Evolutionary conservation across 805 yeast species (phyloP).

Genomic region (Zygoascus bituminiphila): DNA sequence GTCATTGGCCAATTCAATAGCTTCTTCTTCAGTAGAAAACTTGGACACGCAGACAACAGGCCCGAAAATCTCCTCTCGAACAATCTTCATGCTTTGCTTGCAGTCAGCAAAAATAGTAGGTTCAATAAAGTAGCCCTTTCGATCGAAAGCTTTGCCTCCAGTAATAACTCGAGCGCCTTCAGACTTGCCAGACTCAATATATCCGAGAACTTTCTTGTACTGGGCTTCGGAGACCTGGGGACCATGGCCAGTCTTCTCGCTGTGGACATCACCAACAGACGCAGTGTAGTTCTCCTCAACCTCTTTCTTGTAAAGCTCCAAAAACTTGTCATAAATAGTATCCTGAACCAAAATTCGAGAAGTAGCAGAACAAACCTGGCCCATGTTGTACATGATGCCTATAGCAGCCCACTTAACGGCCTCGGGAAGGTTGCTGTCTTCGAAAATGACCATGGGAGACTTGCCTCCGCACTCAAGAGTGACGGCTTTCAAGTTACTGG

Average conservation of each 20-base stretch:
- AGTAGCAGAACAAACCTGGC: constrained; percentile 94
- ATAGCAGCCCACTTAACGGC: constrained; percentile 66
- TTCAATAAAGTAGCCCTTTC: constrained; percentile 56
- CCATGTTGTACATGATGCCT: constrained; percentile 87
- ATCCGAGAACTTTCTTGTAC: constrained; percentile 62
- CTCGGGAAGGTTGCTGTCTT: constrained; percentile 60
- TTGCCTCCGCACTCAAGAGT: constrained; percentile 95
- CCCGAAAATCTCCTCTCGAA: constrained; percentile 79
- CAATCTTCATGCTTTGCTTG: constrained; percentile 53
- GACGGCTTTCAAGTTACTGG: constrained; percentile 67
- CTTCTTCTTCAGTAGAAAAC: constrained; percentile 63
- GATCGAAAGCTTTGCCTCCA: constrained; percentile 56
- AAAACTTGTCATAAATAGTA: constrained; percentile 65
- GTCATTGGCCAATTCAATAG: constrained; percentile 57
- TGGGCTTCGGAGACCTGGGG: constrained; percentile 81
- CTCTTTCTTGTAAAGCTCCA: constrained; percentile 42
- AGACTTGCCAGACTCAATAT: constrained; percentile 63
- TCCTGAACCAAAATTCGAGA: constrained; percentile 88
- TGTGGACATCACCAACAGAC: constrained; percentile 77
- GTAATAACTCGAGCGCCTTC: constrained; percentile 78
- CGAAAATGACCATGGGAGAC: constrained; percentile 81
- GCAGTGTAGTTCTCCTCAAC: constrained; percentile 35
- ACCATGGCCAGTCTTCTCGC: constrained; percentile 68
- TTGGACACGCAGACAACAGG: constrained; percentile 69
- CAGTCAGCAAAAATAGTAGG: constrained; percentile 76